Percentiles rank a stretch among this genome's conserved stretches.
Evolutionary conservation across 2,329 filamentous ascomycete species (phyloP).

Genomic region (Exophiala aquamarina): DNA sequence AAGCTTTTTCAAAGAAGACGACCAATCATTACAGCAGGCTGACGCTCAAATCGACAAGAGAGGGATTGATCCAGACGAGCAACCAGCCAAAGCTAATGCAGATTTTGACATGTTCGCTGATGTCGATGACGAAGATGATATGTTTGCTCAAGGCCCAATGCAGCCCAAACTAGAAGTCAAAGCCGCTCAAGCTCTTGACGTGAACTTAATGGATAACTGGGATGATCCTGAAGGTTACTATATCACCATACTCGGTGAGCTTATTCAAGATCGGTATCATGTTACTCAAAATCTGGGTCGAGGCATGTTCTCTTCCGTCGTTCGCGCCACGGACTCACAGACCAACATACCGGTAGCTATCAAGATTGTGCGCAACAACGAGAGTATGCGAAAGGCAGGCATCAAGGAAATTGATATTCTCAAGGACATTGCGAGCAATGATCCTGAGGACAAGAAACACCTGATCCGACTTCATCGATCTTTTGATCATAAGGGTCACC

Average conservation of each 20-base stretch:
- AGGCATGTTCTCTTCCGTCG: conserved; percentile 97
- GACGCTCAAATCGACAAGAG: conserved; percentile 57
- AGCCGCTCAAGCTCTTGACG: conserved; percentile 59
- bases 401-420: conserved; percentile 93
- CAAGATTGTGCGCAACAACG: conserved; percentile 97
- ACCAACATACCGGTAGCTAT: conserved; percentile 81
- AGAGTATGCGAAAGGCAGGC: conserved; percentile 85
- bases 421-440: conserved; percentile 79
- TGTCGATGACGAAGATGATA: conserved; percentile 74
- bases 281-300: conserved; percentile 84
- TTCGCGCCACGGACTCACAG: conserved; percentile 76
- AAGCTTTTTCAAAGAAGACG: conserved; percentile 58
- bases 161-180: conserved; percentile 48
- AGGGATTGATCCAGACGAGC: conserved; percentile 29
- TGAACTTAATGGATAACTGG: conserved; percentile 84
- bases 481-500: conserved; percentile 91
- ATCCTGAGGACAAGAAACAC: conserved; percentile 87
- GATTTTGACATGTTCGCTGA: conserved; percentile 66
- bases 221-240: conserved; percentile 96
- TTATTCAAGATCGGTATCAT: conserved; percentile 86
- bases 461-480: conserved; percentile 82
- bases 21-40: conserved; percentile 57
- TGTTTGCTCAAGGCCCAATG: conserved; percentile 72
- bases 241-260: conserved; percentile 87
- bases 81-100: conserved; percentile 48